Conservation (phyloP, 306 rosid genomes). For the Dryas alaskensis region DNA sequence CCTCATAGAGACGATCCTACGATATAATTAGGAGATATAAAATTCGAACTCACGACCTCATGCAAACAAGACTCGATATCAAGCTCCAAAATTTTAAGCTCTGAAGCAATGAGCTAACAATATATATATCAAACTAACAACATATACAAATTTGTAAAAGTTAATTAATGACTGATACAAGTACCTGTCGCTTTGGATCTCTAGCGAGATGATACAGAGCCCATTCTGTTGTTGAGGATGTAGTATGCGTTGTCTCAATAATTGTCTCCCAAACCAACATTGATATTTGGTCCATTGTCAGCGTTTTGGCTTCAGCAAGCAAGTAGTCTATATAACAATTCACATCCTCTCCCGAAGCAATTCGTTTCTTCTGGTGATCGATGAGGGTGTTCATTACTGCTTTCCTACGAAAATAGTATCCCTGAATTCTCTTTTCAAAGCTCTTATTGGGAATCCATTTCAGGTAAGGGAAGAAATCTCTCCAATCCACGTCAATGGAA, state of each 20-base stretch:
- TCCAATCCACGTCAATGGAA: constrained; percentile 94
- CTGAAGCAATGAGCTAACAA: too few relatives aligned
- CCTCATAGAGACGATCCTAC: constrained; percentile 57
- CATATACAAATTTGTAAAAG: not conserved
- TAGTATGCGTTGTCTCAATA: constrained; percentile 79
- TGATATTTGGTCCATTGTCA: constrained; percentile 50
- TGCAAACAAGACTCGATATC: too few relatives aligned
- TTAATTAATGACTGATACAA: not conserved
- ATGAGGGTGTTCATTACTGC: constrained; percentile 62
- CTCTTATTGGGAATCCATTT: constrained; percentile 82
- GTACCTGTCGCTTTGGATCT: constrained; percentile 62
- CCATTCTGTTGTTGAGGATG: constrained; percentile 80
- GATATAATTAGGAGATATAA: not conserved
- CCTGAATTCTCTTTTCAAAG: constrained; percentile 48
- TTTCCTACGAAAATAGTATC: constrained; percentile 33
- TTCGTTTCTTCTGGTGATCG: constrained; percentile 58
- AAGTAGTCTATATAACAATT: constrained; percentile 61
- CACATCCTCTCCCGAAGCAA: constrained; percentile 65
- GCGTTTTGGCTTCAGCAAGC: constrained; percentile 57
- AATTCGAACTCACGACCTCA: too few relatives aligned
- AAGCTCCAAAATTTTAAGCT: too few relatives aligned
- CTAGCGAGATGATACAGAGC: constrained; percentile 83
- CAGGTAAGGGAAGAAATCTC: constrained; percentile 95
- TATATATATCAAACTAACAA: too few relatives aligned
- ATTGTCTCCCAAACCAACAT: constrained; percentile 85